Conservation (phyloP, 2,329 filamentous ascomycete species). For the Laburnicola sp. region DNA sequence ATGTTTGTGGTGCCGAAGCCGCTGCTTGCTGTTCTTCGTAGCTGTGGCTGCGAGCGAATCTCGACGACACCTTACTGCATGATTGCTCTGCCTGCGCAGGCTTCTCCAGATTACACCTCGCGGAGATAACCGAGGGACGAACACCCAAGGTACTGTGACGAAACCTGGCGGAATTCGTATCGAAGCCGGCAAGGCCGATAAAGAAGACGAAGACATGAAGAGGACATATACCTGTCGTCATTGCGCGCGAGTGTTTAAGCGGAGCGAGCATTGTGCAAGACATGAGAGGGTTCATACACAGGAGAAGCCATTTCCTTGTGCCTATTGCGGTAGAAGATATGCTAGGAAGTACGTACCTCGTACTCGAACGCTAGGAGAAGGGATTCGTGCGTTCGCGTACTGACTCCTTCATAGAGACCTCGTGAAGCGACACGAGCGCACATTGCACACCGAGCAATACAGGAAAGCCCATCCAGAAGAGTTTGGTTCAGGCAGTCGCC, state of each 20-base stretch:
- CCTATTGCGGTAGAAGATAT: slow-evolving; percentile 39
- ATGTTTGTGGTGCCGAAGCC: slow-evolving; percentile 1
- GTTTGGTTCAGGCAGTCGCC: slow-evolving; percentile 7
- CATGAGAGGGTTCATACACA: slow-evolving; percentile 42
- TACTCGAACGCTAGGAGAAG: background rate
- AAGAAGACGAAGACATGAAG: slow-evolving; percentile 1
- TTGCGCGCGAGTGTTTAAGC: slow-evolving; percentile 39
- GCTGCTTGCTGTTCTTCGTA: slow-evolving; percentile 4
- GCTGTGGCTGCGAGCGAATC: background rate
- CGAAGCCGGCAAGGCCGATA: background rate
- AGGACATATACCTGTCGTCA: slow-evolving; percentile 13
- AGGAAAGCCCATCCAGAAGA: slow-evolving; percentile 17
- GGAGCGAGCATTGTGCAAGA: slow-evolving; percentile 41
- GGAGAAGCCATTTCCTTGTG: slow-evolving; percentile 39
- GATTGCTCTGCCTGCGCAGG: background rate
- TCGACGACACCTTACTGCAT: slow-evolving; percentile 4
- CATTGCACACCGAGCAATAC: slow-evolving; percentile 36
- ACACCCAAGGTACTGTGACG: background rate
- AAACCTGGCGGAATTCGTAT: background rate
- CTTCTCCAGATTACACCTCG: background rate
- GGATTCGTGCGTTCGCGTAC: background rate
- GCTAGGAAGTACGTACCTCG: slow-evolving; percentile 34
- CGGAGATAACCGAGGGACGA: background rate
- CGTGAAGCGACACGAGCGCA: slow-evolving; percentile 42
- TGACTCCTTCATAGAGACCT: slow-evolving; percentile 30